Evolutionary conservation across 495 filamentous ascomycete species (phyloP).

Genomic region (Penicillium goetzii): DNA sequence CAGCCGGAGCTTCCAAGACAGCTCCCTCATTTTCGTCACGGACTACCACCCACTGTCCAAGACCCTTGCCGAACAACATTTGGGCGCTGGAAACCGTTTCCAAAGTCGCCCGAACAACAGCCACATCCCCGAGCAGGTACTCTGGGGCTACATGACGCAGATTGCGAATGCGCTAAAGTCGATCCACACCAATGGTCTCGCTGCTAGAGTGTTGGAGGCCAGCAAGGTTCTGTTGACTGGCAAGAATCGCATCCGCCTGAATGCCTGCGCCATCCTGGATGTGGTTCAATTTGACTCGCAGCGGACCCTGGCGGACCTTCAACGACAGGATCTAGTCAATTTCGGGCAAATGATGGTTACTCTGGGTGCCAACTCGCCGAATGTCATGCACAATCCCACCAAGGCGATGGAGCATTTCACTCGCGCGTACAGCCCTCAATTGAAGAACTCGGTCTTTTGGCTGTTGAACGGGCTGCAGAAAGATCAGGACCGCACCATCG

Average conservation of each 20-base stretch:
- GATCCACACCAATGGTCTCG: constrained; percentile 80
- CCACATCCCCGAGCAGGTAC: constrained; percentile 70
- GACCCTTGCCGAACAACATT: constrained; percentile 84
- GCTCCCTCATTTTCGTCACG: constrained; percentile 90
- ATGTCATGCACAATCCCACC: constrained; percentile 57
- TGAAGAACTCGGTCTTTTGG: constrained; percentile 78
- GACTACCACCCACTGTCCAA: constrained; percentile 92
- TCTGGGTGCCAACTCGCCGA: constrained; percentile 68
- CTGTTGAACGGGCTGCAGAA: constrained; percentile 62
- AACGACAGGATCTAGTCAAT: constrained; percentile 84
- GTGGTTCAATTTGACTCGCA: constrained; percentile 77
- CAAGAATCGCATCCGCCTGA: constrained; percentile 79
- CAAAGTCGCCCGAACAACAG: constrained; percentile 48
- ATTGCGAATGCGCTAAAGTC: constrained; percentile 85
- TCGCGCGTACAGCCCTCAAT: constrained; percentile 69
- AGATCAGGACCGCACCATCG: constrained; percentile 66
- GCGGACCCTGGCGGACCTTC: constrained; percentile 69
- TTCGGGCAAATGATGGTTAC: constrained; percentile 83
- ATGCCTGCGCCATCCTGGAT: constrained; percentile 84
- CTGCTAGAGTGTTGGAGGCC: constrained; percentile 79
- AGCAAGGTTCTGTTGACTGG: constrained; percentile 80
- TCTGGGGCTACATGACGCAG: constrained; percentile 94
- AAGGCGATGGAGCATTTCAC: constrained; percentile 72
- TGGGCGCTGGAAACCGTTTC: constrained; percentile 61
- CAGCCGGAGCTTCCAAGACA: constrained; percentile 88